Base-by-base conservation (phyloP, 306 rosid genomes). In the Dalbergia cochinchinensis region DNA sequence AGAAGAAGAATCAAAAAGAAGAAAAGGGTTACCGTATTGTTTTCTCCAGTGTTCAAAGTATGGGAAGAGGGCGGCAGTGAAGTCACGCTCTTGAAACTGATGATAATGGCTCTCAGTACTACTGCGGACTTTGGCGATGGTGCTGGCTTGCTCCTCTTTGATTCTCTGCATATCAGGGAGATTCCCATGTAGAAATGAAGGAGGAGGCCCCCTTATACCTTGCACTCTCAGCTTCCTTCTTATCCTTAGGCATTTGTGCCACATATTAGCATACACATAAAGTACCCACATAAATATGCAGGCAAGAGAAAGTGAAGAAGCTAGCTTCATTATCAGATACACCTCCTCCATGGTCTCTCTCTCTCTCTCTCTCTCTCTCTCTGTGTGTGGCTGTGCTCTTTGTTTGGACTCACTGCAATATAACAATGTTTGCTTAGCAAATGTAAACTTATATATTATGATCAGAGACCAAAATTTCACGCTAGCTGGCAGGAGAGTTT, bases 41-140 rank as follows among this genome's bases (percentile, higher is more conserved):
- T 91, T 88, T 65, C 94, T 82, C 99, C 99, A 95, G 81, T 86
- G 91, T 60, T 90, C 98, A 33, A 91, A 87, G 72, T 87, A 92
- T 4, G 99, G 99, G 81, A 95, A 95, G 88, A 95, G 91, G 5
- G 90, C 72, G 69, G 95, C 82, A 60, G 98, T 90, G 78, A 86
- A 91, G 80, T 95, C 97, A 65, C 90, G 92, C 11, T 90, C 97
- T 5, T 90, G 82, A 79, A 88, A 83, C 35, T 54, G 87, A 62
- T 86, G 90, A 57, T 79, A 60, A 26, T 81, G 76, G 57, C 55
- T 6, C 72, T 11, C n/a, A 22, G 0, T 4, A 50, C 5, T 1
- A 13, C 11, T 53, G 6, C 85, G 37, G 33, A 80, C 44, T 42
- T 79, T 77, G 71, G 13, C 22, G 11, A 33, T 10, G 8, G 1